These are phyloP conservation scores for Boletus patriciae DNA, from an alignment of 768 basidiomycete genomes.

Conservation along the genomic window DNA sequence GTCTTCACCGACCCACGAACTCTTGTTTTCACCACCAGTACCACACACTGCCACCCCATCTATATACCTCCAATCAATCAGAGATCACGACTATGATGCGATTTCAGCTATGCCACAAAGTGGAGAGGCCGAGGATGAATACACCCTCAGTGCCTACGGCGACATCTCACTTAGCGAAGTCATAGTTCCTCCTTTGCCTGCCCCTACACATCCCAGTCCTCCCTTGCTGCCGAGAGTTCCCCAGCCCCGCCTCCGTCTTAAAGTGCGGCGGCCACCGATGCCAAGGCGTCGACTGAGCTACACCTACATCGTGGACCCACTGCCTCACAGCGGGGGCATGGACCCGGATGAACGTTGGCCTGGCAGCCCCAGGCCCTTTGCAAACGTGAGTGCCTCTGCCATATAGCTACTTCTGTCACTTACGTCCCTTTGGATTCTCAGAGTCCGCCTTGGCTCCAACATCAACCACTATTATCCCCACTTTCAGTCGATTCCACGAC, in stretches of 20 bases:
- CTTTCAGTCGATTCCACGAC: not conserved
- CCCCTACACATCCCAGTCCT: not conserved
- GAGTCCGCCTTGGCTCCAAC: constrained; percentile 12
- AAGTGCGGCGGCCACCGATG: constrained; percentile 28
- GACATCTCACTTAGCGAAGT: constrained; percentile 44
- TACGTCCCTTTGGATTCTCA: not conserved
- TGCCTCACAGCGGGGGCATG: not conserved
- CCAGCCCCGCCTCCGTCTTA: constrained; percentile 26
- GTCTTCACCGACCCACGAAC: not conserved
- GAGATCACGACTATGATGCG: not conserved
- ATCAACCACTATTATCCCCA: constrained; percentile 15
- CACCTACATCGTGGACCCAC: constrained; percentile 9
- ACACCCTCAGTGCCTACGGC: constrained; percentile 45
- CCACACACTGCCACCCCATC: not conserved
- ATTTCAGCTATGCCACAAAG: not conserved
- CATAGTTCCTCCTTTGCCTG: constrained; percentile 33
- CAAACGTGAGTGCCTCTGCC: constrained; percentile 13
- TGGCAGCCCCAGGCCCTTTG: constrained; percentile 10
- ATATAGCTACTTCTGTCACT: not conserved
- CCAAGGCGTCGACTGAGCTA: constrained; percentile 23
- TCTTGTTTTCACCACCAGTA: not conserved
- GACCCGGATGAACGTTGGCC: constrained; percentile 13
- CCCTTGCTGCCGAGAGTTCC: not conserved
- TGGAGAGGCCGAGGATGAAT: constrained; percentile 32
- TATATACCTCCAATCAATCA: not conserved